Conservation (phyloP, 495 filamentous ascomycete genomes). For the Neurospora sublineolata region DNA sequence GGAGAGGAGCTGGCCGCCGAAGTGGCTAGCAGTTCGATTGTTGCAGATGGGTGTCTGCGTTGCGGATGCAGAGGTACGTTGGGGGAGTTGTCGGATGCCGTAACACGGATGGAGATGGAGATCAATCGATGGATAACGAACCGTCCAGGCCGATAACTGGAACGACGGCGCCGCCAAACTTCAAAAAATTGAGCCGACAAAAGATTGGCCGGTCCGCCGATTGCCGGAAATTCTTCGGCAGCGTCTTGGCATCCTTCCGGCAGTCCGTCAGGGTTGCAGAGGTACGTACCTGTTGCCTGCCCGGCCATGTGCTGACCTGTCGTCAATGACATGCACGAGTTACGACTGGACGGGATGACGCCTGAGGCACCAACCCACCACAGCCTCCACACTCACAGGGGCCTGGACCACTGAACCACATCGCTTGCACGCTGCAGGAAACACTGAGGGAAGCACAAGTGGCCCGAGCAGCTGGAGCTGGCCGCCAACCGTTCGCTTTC, state of each 20-base stretch:
- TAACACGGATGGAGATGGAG: not conserved
- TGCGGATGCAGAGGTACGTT: not conserved
- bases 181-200: constrained; percentile 16
- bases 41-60: not conserved
- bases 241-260: not conserved
- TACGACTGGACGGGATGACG: not conserved
- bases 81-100: not conserved
- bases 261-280: not conserved
- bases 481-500: not conserved
- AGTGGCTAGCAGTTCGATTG: not conserved
- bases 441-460: not conserved
- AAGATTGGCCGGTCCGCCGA: constrained; percentile 11
- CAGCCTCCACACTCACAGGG: not conserved
- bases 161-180: not conserved
- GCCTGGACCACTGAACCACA: not conserved
- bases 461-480: not conserved
- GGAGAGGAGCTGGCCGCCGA: not conserved
- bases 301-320: not conserved
- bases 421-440: not conserved
- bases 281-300: not conserved
- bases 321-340: not conserved
- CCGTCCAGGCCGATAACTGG: not conserved
- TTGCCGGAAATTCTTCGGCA: constrained; percentile 15
- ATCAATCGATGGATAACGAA: not conserved
- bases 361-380: not conserved